Percentiles rank a stretch among this genome's conserved stretches.
phyloP scores from a whole-genome alignment of 2,329 filamentous ascomycete species.

The Aureobasidium sp. region DNA sequence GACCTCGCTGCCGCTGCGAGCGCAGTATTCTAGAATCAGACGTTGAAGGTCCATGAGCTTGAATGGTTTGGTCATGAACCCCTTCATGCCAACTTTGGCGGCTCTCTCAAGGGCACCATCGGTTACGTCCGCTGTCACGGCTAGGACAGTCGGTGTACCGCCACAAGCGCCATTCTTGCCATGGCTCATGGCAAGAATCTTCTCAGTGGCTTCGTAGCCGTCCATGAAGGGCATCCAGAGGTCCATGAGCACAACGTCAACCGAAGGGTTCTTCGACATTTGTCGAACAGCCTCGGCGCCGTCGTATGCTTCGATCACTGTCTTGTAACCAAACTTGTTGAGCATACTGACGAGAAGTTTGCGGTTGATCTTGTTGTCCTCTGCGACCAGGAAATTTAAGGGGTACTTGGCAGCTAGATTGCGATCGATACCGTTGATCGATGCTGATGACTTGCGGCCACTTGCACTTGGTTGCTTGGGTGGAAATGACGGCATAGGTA shows the following conservation, averaged over 20 bases:
- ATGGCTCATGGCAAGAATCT: slow-evolving; percentile 48
- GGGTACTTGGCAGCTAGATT: slow-evolving; percentile 52
- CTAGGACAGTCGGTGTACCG: slow-evolving; percentile 43
- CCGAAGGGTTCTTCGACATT: slow-evolving; percentile 37
- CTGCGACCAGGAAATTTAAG: slow-evolving; percentile 60
- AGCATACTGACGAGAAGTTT: slow-evolving; percentile 60
- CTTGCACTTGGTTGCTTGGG: slow-evolving; percentile 15
- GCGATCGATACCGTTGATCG: slow-evolving; percentile 40
- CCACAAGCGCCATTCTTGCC: slow-evolving; percentile 11
- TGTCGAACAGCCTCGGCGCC: slow-evolving; percentile 58
- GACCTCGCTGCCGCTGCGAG: slow-evolving; percentile 14
- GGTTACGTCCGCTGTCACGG: slow-evolving; percentile 60
- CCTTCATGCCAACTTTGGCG: slow-evolving; percentile 56
- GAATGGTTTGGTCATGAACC: slow-evolving; percentile 62
- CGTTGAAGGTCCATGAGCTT: slow-evolving; percentile 54
- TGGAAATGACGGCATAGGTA: slow-evolving; percentile 14
- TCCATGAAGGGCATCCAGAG: slow-evolving; percentile 71
- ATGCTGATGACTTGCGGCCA: slow-evolving; percentile 21
- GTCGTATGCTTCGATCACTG: slow-evolving; percentile 58
- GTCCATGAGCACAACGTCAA: slow-evolving; percentile 64
- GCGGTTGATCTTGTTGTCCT: slow-evolving; percentile 66
- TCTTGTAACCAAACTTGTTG: slow-evolving; percentile 56
- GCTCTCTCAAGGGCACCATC: slow-evolving; percentile 54
- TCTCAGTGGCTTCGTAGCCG: slow-evolving; percentile 59
- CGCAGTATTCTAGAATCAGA: slow-evolving; percentile 46